These are phyloP conservation scores for Smallanthus sonchifolius DNA, from an alignment of 129 eudicot species.

Conservation along the genomic window DNA sequence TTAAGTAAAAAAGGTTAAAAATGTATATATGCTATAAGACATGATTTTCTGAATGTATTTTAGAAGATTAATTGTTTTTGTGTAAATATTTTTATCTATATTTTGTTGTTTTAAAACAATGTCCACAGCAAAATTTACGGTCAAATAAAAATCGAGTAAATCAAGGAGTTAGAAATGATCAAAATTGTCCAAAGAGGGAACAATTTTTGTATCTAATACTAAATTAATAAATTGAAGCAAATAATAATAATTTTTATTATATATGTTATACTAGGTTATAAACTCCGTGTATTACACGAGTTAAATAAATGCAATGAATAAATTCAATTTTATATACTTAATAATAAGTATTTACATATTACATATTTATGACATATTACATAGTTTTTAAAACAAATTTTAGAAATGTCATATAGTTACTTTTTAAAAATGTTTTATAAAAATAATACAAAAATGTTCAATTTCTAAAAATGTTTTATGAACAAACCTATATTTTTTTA, in stretches of 20 bases:
- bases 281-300: no score
- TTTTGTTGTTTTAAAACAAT: neutral
- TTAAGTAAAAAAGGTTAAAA: neutral
- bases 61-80: neutral
- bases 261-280: no score
- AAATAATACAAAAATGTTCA: no score
- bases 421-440: no score
- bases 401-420: no score
- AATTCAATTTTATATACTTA: no score
- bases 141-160: neutral
- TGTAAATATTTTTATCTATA: neutral
- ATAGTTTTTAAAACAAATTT: no score
- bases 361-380: no score
- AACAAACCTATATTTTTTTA: no score
- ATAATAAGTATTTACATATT: no score
- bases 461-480: no score
- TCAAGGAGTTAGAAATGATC: conserved; percentile 11
- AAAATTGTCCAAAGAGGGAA: neutral
- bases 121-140: neutral
- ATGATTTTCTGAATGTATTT: neutral
- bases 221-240: neutral
- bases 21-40: neutral
- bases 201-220: neutral
- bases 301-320: no score
- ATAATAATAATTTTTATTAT: neutral